phyloP scores from a whole-genome alignment of 331 rosid genomes.

The Ulmus americana region DNA sequence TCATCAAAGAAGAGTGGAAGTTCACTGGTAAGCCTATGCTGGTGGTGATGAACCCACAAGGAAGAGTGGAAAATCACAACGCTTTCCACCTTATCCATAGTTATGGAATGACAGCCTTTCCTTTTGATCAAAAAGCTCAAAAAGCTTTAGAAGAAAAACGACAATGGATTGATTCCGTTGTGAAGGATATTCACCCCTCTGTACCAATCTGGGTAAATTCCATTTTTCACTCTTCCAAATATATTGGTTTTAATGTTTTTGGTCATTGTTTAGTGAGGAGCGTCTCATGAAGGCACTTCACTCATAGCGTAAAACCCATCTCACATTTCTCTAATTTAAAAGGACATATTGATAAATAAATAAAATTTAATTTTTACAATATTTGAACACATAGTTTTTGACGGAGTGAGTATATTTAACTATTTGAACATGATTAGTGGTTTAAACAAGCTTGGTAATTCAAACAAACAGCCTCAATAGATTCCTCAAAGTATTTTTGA shows the following conservation, averaged over 20 bases:
- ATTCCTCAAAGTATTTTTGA: no score
- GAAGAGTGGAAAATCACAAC: not conserved
- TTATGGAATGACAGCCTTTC: conserved; percentile 12
- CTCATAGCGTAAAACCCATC: no score
- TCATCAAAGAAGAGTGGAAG: conserved; percentile 4
- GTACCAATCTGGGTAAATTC: conserved; percentile 23
- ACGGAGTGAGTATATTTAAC: no score
- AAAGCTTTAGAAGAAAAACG: not conserved
- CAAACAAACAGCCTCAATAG: no score
- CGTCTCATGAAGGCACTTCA: no score
- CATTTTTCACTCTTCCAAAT: not conserved
- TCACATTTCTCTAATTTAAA: no score
- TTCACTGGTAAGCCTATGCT: conserved; percentile 11
- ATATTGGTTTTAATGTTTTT: no score
- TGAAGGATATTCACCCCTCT: conserved; percentile 12
- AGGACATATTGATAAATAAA: no score
- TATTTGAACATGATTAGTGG: not conserved
- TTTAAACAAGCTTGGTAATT: conserved; percentile 12
- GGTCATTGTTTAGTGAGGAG: no score
- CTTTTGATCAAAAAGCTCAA: not conserved
- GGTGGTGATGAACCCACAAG: not conserved
- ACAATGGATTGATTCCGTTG: not conserved
- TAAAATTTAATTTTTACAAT: no score
- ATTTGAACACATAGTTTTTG: no score
- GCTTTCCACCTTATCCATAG: not conserved